These are phyloP conservation scores for Stemphylium beticola DNA, from an alignment of 2,329 filamentous ascomycete genomes.

Conservation along the genomic window DNA sequence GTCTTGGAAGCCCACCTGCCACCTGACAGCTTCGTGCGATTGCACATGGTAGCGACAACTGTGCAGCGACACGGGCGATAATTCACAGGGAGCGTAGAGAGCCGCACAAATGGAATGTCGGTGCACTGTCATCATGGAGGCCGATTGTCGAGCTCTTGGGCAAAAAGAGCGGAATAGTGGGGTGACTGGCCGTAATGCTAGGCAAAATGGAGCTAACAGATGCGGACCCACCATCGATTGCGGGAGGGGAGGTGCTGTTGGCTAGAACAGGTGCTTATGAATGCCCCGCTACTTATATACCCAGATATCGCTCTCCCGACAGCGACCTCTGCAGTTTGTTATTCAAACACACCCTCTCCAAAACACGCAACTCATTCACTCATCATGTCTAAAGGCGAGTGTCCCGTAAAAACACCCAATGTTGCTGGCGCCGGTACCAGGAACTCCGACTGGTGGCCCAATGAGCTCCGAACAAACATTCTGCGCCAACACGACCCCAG, in stretches of 20 bases:
- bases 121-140: not conserved
- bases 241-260: slow-evolving; percentile 33
- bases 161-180: slow-evolving; percentile 11
- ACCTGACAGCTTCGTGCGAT: not conserved
- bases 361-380: slow-evolving; percentile 23
- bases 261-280: slow-evolving; percentile 39
- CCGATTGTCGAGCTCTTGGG: not conserved
- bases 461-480: slow-evolving; percentile 70
- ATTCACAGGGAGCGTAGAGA: not conserved
- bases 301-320: slow-evolving; percentile 13
- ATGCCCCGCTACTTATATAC: slow-evolving; percentile 35
- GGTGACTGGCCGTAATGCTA: slow-evolving; percentile 16
- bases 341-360: slow-evolving; percentile 8
- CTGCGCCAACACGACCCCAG: slow-evolving; percentile 72
- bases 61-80: not conserved
- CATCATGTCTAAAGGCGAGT: slow-evolving; percentile 44
- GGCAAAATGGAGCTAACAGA: slow-evolving; percentile 28
- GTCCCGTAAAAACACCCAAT: slow-evolving; percentile 44
- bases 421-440: slow-evolving; percentile 67
- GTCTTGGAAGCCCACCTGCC: slow-evolving; percentile 19
- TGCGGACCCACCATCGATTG: slow-evolving; percentile 23
- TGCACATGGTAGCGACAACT: not conserved
- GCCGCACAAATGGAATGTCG: not conserved
- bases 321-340: slow-evolving; percentile 10
- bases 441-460: slow-evolving; percentile 78